Evolutionary conservation across 192 early-diverging fungal genomes (phyloP).

Genomic region (Pecoramyces ruminantium): DNA sequence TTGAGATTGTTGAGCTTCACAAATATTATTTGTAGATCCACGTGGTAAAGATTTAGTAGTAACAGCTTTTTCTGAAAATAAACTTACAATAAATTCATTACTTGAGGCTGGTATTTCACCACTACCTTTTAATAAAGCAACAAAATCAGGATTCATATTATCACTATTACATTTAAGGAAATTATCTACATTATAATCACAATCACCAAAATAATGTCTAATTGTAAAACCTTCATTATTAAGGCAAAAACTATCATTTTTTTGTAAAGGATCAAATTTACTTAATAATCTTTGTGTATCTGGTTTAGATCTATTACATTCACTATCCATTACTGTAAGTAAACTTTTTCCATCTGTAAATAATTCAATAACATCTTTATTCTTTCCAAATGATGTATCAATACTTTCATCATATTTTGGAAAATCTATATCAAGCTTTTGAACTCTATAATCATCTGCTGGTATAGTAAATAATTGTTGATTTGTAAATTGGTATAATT

Average conservation of each 20-base stretch:
- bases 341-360: neutral
- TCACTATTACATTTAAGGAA: slow-evolving; percentile 65
- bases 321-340: neutral
- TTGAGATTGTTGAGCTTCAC: neutral
- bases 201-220: slow-evolving; percentile 58
- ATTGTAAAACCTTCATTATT: slow-evolving; percentile 40
- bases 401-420: neutral
- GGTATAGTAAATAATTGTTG: neutral
- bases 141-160: slow-evolving; percentile 63
- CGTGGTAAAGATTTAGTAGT: neutral
- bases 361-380: neutral
- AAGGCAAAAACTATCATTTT: neutral
- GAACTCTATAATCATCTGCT: neutral
- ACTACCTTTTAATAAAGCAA: slow-evolving; percentile 60
- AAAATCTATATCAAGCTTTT: neutral
- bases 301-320: neutral
- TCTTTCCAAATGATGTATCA: neutral
- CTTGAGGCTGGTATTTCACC: neutral
- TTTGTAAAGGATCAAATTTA: neutral
- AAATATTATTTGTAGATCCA: neutral
- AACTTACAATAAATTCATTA: neutral
- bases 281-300: neutral
- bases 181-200: slow-evolving; percentile 31
- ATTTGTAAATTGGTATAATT: slow-evolving; percentile 51
- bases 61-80: neutral